Evolutionary conservation across 192 early-diverging fungal species (phyloP).

Genomic region (Bifiguratus adelaidae): DNA sequence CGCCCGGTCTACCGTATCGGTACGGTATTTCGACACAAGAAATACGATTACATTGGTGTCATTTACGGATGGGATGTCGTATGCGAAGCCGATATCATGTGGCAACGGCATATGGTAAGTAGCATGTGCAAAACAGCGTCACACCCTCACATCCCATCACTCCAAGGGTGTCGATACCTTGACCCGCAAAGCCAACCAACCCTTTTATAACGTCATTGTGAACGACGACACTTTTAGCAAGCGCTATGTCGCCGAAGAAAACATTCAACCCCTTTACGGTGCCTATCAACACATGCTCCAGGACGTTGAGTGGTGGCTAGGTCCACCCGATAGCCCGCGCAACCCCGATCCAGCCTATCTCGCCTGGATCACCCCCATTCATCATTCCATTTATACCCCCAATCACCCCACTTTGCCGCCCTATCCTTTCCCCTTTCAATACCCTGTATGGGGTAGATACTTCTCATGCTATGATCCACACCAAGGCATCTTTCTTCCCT

Average conservation of each 20-base stretch:
- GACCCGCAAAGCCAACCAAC: conserved; percentile 13
- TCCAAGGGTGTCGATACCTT: conserved; percentile 6
- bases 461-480: no score
- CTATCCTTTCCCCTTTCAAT: no score
- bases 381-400: no score
- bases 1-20: conserved; percentile 23
- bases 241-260: conserved; percentile 22
- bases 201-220: conserved; percentile 18
- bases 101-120: conserved; percentile 14
- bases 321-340: no score
- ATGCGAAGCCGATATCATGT: conserved; percentile 14
- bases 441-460: no score
- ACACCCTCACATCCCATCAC: neutral
- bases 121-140: no score
- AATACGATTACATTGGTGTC: conserved; percentile 15
- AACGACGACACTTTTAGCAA: conserved; percentile 11
- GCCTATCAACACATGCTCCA: conserved; percentile 5
- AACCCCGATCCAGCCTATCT: no score
- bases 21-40: conserved; percentile 19
- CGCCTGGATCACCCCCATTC: no score
- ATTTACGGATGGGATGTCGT: conserved; percentile 28
- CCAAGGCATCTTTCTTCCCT: neutral
- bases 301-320: no score
- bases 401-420: no score
- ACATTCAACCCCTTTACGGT: conserved; percentile 16